Percentiles rank a stretch among this genome's conserved stretches.
Conservation (phyloP, 371 early-diverging fungal genomes). For the Choanephora cucurbitarum region DNA sequence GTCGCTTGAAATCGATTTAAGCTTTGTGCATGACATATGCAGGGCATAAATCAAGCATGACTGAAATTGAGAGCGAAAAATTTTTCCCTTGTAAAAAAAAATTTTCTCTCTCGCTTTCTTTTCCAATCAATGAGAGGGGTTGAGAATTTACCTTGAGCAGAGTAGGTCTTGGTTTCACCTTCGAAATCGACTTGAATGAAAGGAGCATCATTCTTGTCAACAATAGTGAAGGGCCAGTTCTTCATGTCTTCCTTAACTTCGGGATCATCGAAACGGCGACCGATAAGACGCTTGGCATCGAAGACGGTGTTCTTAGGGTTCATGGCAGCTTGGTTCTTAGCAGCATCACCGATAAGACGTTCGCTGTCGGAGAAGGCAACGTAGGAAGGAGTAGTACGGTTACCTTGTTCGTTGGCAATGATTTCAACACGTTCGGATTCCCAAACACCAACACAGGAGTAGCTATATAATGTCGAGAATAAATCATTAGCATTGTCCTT, state of each 20-base stretch:
- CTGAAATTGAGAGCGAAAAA: neutral
- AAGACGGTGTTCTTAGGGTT: slow-evolving; percentile 88
- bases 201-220: slow-evolving; percentile 73
- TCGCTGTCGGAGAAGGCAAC: slow-evolving; percentile 85
- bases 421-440: slow-evolving; percentile 72
- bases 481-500: neutral
- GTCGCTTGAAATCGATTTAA: neutral
- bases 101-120: neutral
- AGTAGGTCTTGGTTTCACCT: slow-evolving; percentile 79
- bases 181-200: slow-evolving; percentile 74
- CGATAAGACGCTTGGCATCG: slow-evolving; percentile 95
- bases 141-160: slow-evolving; percentile 77
- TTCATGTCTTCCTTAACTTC: slow-evolving; percentile 88
- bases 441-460: slow-evolving; percentile 74
- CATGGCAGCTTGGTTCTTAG: slow-evolving; percentile 83
- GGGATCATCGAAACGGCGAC: slow-evolving; percentile 86
- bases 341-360: slow-evolving; percentile 86
- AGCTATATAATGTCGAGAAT: slow-evolving; percentile 48
- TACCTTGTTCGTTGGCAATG: slow-evolving; percentile 88
- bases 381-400: slow-evolving; percentile 89
- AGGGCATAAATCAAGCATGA: neutral
- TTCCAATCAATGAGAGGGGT: no score
- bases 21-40: neutral
- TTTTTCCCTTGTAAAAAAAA: neutral
- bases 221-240: slow-evolving; percentile 84